Base-by-base conservation (phyloP, 1,284 basidiomycete genomes). In the Malassezia nana region DNA sequence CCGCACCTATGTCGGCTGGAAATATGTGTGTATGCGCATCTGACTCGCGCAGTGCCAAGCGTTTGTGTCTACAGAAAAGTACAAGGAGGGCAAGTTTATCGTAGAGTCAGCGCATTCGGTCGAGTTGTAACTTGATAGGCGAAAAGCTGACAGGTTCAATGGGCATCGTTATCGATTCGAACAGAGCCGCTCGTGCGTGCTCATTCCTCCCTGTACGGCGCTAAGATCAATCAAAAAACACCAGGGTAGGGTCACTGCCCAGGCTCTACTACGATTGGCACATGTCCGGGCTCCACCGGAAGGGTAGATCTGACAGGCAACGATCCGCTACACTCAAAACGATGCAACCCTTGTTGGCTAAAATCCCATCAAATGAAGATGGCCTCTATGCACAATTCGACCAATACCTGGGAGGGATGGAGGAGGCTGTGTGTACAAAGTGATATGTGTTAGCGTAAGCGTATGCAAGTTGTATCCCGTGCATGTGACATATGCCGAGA, bases 41-140 rank as follows among this genome's bases (percentile, higher is more conserved):
- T 31, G 12, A 22, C 22, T n/a, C n/a, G 3, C 15, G 12, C 69
- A 94, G 91, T 91, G 94, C 75, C 82, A 82, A 52, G 92, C 92
- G 6, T 95, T 84, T 73, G 89, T 94, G 69, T 71, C 79, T 7
- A 80, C 82, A 12, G 91, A 98, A 79, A 89, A 87, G 76, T 98
- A 98, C 81, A 98, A 98, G 75, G 92, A 98, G 78, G 89, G 89
- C 74, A 91, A 91, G 78, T 95, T 83, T 75, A 96, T 98, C 74
- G 84, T 98, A 55, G 92, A 98, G 77, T 84, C 87, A 69, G 59
- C 61, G 39, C 53, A 24, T 9, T 7, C 20, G 20, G 12, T 12
- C 18, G 20, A 20, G 18, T n/a, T 6, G 13, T 4, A 18, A 18
- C 18, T 8, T 12, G 35, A 38, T 18, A 18, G 18, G 10, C n/a